phyloP scores from a whole-genome alignment of 2,329 filamentous ascomycete genomes.

The Metarhizium sp. region DNA sequence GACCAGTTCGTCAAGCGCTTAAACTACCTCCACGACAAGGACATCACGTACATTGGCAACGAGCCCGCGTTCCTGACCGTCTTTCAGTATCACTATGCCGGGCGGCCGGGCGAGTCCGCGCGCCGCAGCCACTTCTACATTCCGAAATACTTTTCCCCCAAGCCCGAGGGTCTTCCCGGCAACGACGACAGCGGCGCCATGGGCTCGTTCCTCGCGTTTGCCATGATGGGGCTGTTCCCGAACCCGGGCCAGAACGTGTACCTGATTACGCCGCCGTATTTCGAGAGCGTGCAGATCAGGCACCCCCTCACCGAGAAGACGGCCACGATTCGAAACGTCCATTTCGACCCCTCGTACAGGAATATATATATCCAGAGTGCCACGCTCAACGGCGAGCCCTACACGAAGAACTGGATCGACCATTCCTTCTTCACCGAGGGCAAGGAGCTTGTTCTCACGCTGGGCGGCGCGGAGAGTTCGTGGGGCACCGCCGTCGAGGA shows the following conservation, averaged over 20 bases:
- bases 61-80: slow-evolving; percentile 51
- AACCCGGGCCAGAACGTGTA: slow-evolving; percentile 62
- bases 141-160: slow-evolving; percentile 51
- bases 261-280: slow-evolving; percentile 61
- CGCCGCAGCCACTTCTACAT: slow-evolving; percentile 55
- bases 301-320: slow-evolving; percentile 49
- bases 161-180: slow-evolving; percentile 51
- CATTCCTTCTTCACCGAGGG: slow-evolving; percentile 61
- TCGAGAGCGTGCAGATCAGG: slow-evolving; percentile 48
- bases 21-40: slow-evolving; percentile 53
- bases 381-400: slow-evolving; percentile 49
- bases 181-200: slow-evolving; percentile 66
- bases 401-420: slow-evolving; percentile 57
- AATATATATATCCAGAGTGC: slow-evolving; percentile 57
- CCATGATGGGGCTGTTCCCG: slow-evolving; percentile 63
- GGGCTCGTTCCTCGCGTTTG: slow-evolving; percentile 55
- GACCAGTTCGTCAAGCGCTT: slow-evolving; percentile 48
- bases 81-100: slow-evolving; percentile 62
- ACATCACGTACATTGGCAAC: slow-evolving; percentile 59
- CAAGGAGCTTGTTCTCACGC: slow-evolving; percentile 50
- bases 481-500: slow-evolving; percentile 55
- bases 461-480: slow-evolving; percentile 50
- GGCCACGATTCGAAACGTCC: slow-evolving; percentile 48
- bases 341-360: slow-evolving; percentile 50
- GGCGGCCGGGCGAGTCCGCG: slow-evolving; percentile 47